Percentiles rank a stretch among this genome's conserved stretches.
Conservation (phyloP, 495 filamentous ascomycete species). For the Penicillium tannophilum region DNA sequence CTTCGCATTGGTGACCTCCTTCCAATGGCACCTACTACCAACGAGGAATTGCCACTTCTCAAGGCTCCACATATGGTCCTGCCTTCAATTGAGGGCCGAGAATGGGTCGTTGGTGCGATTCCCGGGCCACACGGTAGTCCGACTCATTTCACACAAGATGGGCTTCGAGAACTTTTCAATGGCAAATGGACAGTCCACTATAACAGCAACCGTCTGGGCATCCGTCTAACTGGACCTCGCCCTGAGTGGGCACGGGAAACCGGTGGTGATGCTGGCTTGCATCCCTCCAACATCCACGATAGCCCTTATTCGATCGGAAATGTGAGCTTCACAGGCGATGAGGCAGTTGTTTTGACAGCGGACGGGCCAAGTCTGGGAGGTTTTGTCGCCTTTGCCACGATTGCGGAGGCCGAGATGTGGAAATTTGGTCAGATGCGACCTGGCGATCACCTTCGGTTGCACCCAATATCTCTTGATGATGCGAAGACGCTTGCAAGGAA, state of each 20-base stretch:
- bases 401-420: constrained; percentile 24
- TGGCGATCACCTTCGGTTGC: constrained; percentile 16
- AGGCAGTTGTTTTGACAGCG: constrained; percentile 22
- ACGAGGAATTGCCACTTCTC: neutral
- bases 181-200: constrained; percentile 27
- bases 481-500: constrained; percentile 5
- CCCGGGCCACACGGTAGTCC: constrained; percentile 11
- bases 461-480: constrained; percentile 7
- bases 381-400: constrained; percentile 18
- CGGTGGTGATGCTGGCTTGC: constrained; percentile 24
- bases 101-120: constrained; percentile 12
- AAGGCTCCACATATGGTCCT: neutral
- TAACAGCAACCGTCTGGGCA: constrained; percentile 20
- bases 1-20: constrained; percentile 8
- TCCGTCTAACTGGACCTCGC: constrained; percentile 23
- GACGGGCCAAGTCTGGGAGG: constrained; percentile 26
- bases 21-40: neutral
- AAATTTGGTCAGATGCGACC: constrained; percentile 25
- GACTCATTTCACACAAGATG: constrained; percentile 6
- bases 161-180: constrained; percentile 19
- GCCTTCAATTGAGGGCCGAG: constrained; percentile 1
- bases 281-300: constrained; percentile 26
- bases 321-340: constrained; percentile 25
- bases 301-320: constrained; percentile 22
- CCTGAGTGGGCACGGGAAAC: constrained; percentile 16